A percentile compares a stretch with the other conserved stretches of the same genome.
Conservation (phyloP, 805 yeast species). For the Spathaspora arborariae region DNA sequence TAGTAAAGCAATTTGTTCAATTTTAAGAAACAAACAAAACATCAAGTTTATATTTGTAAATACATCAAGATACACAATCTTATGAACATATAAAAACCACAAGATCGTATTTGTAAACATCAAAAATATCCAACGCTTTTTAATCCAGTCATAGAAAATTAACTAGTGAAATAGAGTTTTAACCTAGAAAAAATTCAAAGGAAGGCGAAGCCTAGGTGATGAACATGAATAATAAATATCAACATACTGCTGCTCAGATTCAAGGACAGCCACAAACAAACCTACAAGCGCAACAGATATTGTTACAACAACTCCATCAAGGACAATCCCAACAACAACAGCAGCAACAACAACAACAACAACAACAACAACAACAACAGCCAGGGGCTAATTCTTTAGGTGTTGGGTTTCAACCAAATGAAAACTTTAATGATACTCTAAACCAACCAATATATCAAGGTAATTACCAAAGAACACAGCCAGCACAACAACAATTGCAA, state of each 20-base stretch:
- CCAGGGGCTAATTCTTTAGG: conserved; percentile 9
- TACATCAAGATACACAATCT: not conserved
- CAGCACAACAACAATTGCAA: conserved; percentile 18
- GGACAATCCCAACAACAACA: conserved; percentile 25
- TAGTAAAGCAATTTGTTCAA: not conserved
- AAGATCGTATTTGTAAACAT: not conserved
- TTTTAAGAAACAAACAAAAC: not conserved
- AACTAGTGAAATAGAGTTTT: not conserved
- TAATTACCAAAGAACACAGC: conserved; percentile 20
- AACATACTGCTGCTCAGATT: conserved; percentile 17
- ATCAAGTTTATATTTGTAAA: not conserved
- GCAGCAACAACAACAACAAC: conserved; percentile 29
- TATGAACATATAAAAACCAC: not conserved
- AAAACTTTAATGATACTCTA: conserved; percentile 14
- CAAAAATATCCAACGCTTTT: not conserved
- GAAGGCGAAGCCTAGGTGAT: conserved; percentile 8
- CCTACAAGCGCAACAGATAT: conserved; percentile 40
- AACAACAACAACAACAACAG: conserved; percentile 20
- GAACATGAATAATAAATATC: conserved; percentile 39
- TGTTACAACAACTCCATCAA: conserved; percentile 41
- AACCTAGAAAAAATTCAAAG: not conserved
- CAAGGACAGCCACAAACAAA: conserved; percentile 32
- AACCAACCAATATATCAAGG: conserved; percentile 16
- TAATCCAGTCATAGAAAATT: not conserved
- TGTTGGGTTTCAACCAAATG: conserved; percentile 12